These are phyloP conservation scores for Castanea sativa DNA, from an alignment of 306 rosid genomes.

Conservation along the genomic window DNA sequence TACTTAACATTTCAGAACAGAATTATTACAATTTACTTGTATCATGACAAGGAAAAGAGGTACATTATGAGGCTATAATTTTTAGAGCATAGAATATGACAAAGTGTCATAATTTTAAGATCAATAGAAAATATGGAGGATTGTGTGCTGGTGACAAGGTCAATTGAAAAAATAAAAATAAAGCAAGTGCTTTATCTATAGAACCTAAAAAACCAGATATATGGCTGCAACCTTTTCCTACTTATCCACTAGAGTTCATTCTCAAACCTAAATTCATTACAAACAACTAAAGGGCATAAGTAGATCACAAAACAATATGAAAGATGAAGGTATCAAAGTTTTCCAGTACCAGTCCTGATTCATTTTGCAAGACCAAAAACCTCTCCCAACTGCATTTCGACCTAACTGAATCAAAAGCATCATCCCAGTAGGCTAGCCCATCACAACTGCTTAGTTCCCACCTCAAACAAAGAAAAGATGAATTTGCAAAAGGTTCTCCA, in stretches of 20 bases:
- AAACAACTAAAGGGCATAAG: not conserved
- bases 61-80: not conserved
- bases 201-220: not conserved
- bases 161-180: not conserved
- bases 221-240: not conserved
- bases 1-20: conserved; percentile 23
- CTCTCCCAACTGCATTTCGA: conserved; percentile 66
- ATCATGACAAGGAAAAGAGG: not conserved
- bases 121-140: not conserved
- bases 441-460: conserved; percentile 81
- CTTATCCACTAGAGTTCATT: not conserved
- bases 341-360: conserved; percentile 73
- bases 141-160: not conserved
- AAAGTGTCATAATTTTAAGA: not conserved
- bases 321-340: conserved; percentile 14
- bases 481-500: conserved; percentile 83
- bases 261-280: not conserved
- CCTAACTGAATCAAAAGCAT: conserved; percentile 41
- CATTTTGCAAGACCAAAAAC: conserved; percentile 77
- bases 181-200: not conserved
- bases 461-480: conserved; percentile 79
- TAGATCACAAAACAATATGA: conserved; percentile 15
- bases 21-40: not conserved
- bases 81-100: not conserved
- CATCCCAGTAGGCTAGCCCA: conserved; percentile 77